phyloP scores from a whole-genome alignment of 2,329 filamentous ascomycete genomes.

The Nemania sp. region DNA sequence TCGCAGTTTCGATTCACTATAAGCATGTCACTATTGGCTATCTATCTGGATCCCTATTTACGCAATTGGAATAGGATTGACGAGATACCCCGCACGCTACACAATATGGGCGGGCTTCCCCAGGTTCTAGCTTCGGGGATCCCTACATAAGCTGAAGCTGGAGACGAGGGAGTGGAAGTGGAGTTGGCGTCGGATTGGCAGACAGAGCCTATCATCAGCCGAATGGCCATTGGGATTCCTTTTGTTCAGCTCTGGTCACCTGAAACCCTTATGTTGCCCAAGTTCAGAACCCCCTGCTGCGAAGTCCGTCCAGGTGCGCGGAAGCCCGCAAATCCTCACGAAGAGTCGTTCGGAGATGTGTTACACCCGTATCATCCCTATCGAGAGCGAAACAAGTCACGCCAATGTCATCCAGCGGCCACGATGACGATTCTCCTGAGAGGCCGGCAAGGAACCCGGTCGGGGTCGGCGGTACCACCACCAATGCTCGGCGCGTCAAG shows the following conservation, averaged over 20 bases:
- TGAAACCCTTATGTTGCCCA: conserved; percentile 34
- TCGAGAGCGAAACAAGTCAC: conserved; percentile 30
- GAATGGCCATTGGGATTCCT: conserved; percentile 16
- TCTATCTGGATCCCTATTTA: too few relatives aligned
- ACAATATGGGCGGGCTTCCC: conserved; percentile 35
- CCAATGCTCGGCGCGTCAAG: conserved; percentile 35
- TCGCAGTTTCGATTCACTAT: neutral
- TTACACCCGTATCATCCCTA: conserved; percentile 26
- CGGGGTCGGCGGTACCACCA: conserved; percentile 21
- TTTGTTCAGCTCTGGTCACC: conserved; percentile 33
- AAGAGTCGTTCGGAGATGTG: conserved; percentile 35
- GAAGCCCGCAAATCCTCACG: conserved; percentile 27
- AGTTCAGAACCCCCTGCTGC: conserved; percentile 24
- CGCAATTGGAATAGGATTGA: conserved; percentile 3
- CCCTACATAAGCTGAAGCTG: conserved; percentile 38
- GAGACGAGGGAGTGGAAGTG: conserved; percentile 35
- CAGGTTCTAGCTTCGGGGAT: conserved; percentile 32
- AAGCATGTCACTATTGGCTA: neutral
- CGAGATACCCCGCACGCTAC: conserved; percentile 36
- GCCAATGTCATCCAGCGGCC: conserved; percentile 43
- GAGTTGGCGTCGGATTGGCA: conserved; percentile 38
- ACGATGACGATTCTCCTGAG: conserved; percentile 41
- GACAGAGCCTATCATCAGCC: conserved; percentile 36
- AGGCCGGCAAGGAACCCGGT: conserved; percentile 27
- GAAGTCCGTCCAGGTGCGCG: conserved; percentile 22